These are phyloP conservation scores for Cladosporium velox DNA, from an alignment of 2,329 filamentous ascomycete genomes.

Conservation along the genomic window DNA sequence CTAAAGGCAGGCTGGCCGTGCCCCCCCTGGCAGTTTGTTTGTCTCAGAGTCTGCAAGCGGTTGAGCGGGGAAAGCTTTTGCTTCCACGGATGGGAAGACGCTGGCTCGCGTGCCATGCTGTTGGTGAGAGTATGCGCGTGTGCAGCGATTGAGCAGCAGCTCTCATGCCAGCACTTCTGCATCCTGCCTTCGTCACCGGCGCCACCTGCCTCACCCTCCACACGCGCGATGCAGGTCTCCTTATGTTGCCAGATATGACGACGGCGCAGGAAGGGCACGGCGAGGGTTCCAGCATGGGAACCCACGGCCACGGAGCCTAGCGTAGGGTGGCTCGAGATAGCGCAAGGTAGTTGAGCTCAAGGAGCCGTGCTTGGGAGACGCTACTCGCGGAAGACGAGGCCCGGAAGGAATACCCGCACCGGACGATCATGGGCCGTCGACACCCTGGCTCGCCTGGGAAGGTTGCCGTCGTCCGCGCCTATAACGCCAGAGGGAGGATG, in stretches of 20 bases:
- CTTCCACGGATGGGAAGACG: neutral
- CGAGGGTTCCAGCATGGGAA: neutral
- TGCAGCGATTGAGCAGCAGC: neutral
- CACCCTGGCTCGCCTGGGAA: neutral
- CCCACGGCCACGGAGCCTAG: constrained; percentile 1
- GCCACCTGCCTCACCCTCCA: neutral
- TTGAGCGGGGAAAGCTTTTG: neutral
- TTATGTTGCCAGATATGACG: constrained; percentile 11
- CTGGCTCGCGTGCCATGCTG: neutral
- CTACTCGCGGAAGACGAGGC: neutral
- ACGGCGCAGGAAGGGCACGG: neutral
- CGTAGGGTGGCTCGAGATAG: neutral
- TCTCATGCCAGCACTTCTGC: constrained; percentile 6
- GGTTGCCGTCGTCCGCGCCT: constrained; percentile 7
- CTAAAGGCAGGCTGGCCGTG: neutral
- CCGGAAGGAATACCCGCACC: neutral
- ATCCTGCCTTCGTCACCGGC: neutral
- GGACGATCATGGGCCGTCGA: neutral
- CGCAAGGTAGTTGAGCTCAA: neutral
- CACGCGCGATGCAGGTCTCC: constrained; percentile 1
- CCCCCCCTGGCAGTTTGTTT: neutral
- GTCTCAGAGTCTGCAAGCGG: constrained; percentile 7
- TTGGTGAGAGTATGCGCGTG: neutral
- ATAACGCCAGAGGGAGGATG: neutral
- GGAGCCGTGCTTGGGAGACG: constrained; percentile 6